Conservation (phyloP, 2,329 filamentous ascomycete species). For the Fusarium sp. region DNA sequence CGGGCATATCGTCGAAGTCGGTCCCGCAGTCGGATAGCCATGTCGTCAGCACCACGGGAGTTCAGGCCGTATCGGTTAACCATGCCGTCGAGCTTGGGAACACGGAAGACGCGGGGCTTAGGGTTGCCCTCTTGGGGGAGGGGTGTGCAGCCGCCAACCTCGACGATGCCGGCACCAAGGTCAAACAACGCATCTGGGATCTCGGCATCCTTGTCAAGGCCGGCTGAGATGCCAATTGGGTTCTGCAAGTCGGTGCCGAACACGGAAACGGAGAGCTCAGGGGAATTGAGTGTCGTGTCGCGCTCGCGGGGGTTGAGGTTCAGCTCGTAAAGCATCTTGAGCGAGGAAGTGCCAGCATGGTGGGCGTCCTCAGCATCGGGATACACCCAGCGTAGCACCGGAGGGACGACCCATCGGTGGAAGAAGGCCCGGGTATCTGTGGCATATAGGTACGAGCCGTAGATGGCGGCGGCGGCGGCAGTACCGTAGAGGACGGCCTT, state of each 20-base stretch:
- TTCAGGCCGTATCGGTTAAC: conserved; percentile 98
- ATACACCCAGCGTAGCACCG: conserved; percentile 72
- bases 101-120: conserved; percentile 86
- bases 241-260: conserved; percentile 85
- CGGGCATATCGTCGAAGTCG: conserved; percentile 83
- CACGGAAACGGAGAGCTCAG: conserved; percentile 61
- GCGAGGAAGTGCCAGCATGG: conserved; percentile 76
- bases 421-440: conserved; percentile 80
- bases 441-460: conserved; percentile 72
- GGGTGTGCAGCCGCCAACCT: conserved; percentile 92
- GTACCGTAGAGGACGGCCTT: conserved; percentile 57
- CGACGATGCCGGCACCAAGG: conserved; percentile 86
- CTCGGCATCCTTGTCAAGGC: conserved; percentile 94
- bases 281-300: conserved; percentile 54
- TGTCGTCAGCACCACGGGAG: conserved; percentile 87
- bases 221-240: conserved; percentile 94
- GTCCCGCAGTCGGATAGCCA: conserved; percentile 82
- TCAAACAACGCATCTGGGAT: conserved; percentile 88
- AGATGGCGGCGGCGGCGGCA: conserved; percentile 56
- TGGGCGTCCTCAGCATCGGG: conserved; percentile 94
- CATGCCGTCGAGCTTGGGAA: conserved; percentile 85
- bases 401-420: conserved; percentile 77
- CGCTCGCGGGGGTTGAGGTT: conserved; percentile 88
- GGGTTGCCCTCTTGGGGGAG: conserved; percentile 90
- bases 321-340: conserved; percentile 80